phyloP scores from a whole-genome alignment of 305 asterid species.

The Lippia alba region DNA sequence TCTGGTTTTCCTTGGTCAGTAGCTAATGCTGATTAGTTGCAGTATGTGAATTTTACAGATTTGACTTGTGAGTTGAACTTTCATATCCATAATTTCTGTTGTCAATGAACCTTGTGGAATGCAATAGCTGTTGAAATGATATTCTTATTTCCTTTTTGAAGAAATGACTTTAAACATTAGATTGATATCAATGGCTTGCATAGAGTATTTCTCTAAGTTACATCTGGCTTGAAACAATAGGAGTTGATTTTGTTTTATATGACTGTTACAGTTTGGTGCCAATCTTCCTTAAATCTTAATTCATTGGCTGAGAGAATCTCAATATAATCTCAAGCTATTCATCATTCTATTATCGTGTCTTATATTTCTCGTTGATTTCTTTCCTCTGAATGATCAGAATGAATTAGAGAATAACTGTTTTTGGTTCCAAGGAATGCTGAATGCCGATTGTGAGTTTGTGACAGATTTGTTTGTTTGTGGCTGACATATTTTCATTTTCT shows the following conservation, averaged over 20 bases:
- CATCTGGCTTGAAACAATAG: constrained; percentile 20
- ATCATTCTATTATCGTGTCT: background rate
- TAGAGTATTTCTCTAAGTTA: background rate
- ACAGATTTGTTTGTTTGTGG: background rate
- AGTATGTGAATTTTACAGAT: constrained; percentile 25
- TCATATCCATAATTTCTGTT: constrained; percentile 4
- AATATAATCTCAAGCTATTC: background rate
- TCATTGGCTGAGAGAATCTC: background rate
- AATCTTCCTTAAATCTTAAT: background rate
- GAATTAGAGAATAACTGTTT: background rate
- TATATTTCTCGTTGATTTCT: constrained; percentile 23
- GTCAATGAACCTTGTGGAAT: background rate
- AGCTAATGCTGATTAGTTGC: constrained; percentile 27
- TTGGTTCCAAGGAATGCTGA: background rate
- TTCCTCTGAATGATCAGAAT: background rate
- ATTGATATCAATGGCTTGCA: constrained; percentile 14
- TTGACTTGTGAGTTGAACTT: constrained; percentile 1
- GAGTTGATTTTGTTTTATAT: constrained; percentile 4
- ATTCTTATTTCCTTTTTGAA: background rate
- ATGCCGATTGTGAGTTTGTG: background rate
- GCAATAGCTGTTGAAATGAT: constrained; percentile 16
- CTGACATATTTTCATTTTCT: constrained; percentile 17
- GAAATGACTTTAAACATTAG: background rate
- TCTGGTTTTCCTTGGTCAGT: background rate
- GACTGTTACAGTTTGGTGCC: background rate